Conservation (phyloP, 495 filamentous ascomycete genomes). For the Trichoderma gamsii region DNA sequence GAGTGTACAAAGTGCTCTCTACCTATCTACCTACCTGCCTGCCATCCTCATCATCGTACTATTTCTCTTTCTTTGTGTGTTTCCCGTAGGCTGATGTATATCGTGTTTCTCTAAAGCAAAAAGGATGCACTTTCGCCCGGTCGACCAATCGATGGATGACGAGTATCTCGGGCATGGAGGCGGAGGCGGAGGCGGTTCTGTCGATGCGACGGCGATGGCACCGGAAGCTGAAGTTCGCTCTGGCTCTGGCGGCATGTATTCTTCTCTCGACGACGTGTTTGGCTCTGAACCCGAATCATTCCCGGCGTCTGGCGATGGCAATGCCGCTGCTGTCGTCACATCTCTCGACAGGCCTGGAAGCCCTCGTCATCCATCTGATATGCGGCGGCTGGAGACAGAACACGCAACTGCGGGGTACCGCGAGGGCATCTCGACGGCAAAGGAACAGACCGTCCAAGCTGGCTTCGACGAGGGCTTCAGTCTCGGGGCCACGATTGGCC, state of each 20-base stretch:
- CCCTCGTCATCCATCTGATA: slow-evolving; percentile 52
- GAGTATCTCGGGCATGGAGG: slow-evolving; percentile 1
- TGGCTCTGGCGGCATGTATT: background rate
- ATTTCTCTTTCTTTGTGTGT: background rate
- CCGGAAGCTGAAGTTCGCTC: background rate
- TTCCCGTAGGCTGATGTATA: background rate
- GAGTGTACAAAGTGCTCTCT: background rate
- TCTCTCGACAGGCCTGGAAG: background rate
- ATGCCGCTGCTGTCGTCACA: background rate
- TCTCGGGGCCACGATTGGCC: slow-evolving; percentile 71
- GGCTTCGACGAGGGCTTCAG: slow-evolving; percentile 87
- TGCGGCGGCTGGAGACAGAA: slow-evolving; percentile 64
- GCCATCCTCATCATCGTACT: background rate
- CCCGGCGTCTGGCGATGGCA: background rate
- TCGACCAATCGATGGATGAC: slow-evolving; percentile 10
- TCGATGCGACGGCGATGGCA: background rate
- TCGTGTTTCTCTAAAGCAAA: background rate
- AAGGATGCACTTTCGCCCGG: slow-evolving; percentile 14
- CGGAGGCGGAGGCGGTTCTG: background rate
- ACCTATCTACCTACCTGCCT: background rate
- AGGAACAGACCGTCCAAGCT: slow-evolving; percentile 61
- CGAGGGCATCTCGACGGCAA: slow-evolving; percentile 71
- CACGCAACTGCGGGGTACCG: slow-evolving; percentile 88
- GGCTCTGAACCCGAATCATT: background rate
- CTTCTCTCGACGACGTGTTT: slow-evolving; percentile 14